Conservation (phyloP, 148 eudicot genomes). For the Vaccinium myrtillus region DNA sequence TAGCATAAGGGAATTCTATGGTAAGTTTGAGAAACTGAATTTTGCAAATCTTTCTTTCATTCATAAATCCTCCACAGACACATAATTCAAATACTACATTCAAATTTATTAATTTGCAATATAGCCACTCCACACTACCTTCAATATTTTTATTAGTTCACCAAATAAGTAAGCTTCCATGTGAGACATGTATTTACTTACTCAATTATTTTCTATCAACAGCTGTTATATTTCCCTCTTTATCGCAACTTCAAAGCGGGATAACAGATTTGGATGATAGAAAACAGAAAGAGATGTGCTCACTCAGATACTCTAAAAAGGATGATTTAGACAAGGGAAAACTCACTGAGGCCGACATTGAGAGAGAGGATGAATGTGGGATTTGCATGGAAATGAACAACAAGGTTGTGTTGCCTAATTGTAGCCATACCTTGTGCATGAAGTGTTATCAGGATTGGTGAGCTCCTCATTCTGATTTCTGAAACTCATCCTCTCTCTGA, state of each 20-base stretch:
- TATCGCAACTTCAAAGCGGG: constrained; percentile 74
- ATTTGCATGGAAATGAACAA: constrained; percentile 65
- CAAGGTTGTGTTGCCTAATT: constrained; percentile 51
- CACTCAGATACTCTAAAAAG: constrained; percentile 40
- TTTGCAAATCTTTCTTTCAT: neutral
- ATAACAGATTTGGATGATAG: constrained; percentile 64
- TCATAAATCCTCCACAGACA: neutral
- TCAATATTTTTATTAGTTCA: neutral
- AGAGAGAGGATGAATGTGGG: constrained; percentile 69
- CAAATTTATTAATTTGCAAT: neutral
- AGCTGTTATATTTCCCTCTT: constrained; percentile 68
- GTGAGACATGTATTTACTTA: constrained; percentile 3
- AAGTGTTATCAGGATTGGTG: constrained; percentile 44
- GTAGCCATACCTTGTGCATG: constrained; percentile 38
- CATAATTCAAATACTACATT: neutral
- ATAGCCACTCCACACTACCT: neutral
- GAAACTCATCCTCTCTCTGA: neutral
- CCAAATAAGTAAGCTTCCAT: neutral
- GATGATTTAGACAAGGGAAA: constrained; percentile 34
- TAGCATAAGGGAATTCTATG: constrained; percentile 61
- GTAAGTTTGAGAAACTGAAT: constrained; percentile 20
- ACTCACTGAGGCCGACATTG: constrained; percentile 44
- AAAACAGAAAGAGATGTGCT: constrained; percentile 59
- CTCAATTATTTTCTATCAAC: constrained; percentile 11
- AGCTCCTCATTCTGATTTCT: constrained; percentile 10